phyloP scores from a whole-genome alignment of 305 asterid genomes.

The Solanum hybrid region DNA sequence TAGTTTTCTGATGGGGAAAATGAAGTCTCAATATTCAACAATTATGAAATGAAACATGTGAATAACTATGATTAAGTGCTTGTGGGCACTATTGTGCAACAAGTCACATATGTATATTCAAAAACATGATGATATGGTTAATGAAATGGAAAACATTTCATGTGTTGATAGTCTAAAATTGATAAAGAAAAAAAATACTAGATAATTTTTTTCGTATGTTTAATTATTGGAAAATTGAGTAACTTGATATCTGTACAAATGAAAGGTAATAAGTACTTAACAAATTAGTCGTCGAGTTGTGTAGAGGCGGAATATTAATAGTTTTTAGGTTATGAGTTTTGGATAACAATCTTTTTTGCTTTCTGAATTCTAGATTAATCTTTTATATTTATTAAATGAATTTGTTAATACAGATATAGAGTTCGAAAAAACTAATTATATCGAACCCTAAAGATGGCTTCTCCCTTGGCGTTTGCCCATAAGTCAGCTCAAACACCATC shows the following conservation, averaged over 20 bases:
- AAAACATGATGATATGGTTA: background rate
- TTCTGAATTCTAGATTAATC: background rate
- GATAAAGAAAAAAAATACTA: background rate
- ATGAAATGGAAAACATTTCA: background rate
- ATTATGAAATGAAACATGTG: background rate
- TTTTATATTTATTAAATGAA: background rate
- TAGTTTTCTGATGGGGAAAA: background rate
- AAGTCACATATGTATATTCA: background rate
- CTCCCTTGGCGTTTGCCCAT: background rate
- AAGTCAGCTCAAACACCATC: background rate
- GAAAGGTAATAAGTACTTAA: background rate
- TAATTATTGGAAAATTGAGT: background rate
- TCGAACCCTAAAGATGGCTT: background rate
- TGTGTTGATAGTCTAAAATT: background rate
- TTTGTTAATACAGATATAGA: background rate
- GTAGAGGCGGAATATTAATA: background rate
- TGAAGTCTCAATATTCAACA: background rate
- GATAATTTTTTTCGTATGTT: background rate
- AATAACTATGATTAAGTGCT: slow-evolving; percentile 2
- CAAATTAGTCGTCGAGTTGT: background rate
- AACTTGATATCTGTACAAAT: background rate
- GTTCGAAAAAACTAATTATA: background rate
- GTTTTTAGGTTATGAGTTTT: background rate
- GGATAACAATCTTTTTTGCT: background rate
- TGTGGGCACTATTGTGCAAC: background rate